Evolutionary conservation across 1,139 yeast genomes (phyloP), one percentile per base, ranked within the genome.

Genomic region (Scheffersomyces segobiensis): DNA sequence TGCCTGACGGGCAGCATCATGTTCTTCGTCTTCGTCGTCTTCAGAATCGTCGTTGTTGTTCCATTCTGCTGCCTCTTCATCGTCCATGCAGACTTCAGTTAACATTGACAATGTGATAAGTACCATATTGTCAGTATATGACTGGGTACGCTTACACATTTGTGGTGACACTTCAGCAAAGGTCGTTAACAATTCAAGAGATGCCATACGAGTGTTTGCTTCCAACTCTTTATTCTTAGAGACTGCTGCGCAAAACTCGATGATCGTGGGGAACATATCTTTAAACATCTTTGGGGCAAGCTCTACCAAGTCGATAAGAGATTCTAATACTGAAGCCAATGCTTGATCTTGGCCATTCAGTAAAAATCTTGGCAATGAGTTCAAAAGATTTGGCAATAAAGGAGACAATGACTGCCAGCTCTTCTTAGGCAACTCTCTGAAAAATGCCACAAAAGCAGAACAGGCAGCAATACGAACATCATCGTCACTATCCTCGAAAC

Each of bases 221-320:
- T 92, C 98, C 67, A 93, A 78, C 20, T 91, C 96, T 67, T 84
- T 86, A 73, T 92, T 88, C 69, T 91, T 91, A 55, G 93, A 85
- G 46, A 95, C 95, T 39, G 87, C 86, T 18, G 93, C 83, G 67
- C 96, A 87, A 70, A 95, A 95, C 61, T 91, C 91, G 57, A 93
- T 86, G 55, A 95, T 87, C 26, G 92, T 88, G 55, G 90, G 87
- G 73, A 95, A 93, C 91, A 93, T 91, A 55, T 91, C 92, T 68
- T 85, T 87, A 78, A 95, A 95, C 87, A 95, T 86, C 70, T 93
- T 95, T 56, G 99, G 99, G 12, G 98, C 98, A 62, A 93, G 78
- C 65, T 90, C 96, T 10, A 93, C 97, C 61, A 95, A 82, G 67
- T 95, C 98, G 60, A 93, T 92, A 66, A 95, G 81, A 12, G 93